Percentiles rank a stretch among this genome's conserved stretches.
Evolutionary conservation across 202 grass and related monocot species (phyloP).

Genomic region (Cymbopogon flexuosus): DNA sequence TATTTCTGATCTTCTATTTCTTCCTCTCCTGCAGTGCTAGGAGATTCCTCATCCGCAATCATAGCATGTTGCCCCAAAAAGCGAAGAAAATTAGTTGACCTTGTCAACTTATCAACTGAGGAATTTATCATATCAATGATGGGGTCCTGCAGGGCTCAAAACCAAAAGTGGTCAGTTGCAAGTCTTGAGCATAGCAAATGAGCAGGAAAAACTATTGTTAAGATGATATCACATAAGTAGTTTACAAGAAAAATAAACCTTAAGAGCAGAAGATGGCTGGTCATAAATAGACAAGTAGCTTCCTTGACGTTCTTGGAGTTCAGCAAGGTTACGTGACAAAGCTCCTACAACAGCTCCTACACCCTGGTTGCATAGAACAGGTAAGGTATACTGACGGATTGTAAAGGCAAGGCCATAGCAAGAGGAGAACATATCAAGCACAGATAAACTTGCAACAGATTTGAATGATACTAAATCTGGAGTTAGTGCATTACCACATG

Average conservation of each 20-base stretch:
- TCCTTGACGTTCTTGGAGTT: constrained; percentile 71
- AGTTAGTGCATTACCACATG: constrained; percentile 65
- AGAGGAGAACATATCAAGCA: constrained; percentile 14
- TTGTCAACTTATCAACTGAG: constrained; percentile 68
- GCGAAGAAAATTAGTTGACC: constrained; percentile 82
- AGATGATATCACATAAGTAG: not conserved
- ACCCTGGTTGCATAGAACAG: constrained; percentile 54
- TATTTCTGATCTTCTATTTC: constrained; percentile 79
- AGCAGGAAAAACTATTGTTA: constrained; percentile 12
- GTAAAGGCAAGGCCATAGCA: not conserved
- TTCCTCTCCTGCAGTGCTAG: constrained; percentile 60
- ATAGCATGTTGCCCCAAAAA: constrained; percentile 94
- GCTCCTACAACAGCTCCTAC: constrained; percentile 89
- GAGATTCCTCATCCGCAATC: constrained; percentile 70
- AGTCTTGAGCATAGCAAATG: not conserved
- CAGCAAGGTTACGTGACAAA: constrained; percentile 80
- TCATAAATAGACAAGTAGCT: constrained; percentile 98
- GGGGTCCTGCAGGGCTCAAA: constrained; percentile 61
- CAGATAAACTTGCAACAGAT: not conserved
- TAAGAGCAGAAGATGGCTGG: constrained; percentile 68
- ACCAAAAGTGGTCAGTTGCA: constrained; percentile 33
- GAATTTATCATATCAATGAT: constrained; percentile 82
- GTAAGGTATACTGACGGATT: constrained; percentile 24
- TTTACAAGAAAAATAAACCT: constrained; percentile 49
- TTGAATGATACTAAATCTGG: constrained; percentile 2